A percentile compares a stretch with the other conserved stretches of the same genome.
Evolutionary conservation across 345 rosid species (phyloP).

Genomic region (Alliaria petiolata): DNA sequence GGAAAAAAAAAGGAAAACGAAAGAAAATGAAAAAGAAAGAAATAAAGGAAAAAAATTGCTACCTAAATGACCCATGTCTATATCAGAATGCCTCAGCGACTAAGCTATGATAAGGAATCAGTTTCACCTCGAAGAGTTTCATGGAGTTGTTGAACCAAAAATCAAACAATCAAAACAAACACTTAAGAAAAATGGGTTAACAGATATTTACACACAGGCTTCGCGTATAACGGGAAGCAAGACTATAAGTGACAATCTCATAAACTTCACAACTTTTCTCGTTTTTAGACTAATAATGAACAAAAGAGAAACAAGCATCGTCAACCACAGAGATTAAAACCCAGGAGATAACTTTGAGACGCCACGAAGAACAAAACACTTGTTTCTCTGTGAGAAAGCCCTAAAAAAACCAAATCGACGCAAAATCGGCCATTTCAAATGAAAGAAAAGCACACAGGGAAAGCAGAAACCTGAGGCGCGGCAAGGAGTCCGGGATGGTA

Average conservation of each 20-base stretch:
- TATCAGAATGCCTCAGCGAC: not conserved
- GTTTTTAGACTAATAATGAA: not conserved
- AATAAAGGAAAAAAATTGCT: not conserved
- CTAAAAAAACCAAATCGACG: conserved; percentile 4
- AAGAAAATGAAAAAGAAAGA: conserved; percentile 23
- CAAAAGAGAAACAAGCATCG: not conserved
- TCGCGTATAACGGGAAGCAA: not conserved
- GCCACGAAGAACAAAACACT: not conserved
- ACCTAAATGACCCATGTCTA: not conserved
- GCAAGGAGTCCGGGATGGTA: conserved; percentile 92
- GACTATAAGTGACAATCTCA: not conserved
- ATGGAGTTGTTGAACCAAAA: conserved; percentile 10
- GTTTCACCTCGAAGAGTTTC: not conserved
- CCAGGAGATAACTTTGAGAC: not conserved
- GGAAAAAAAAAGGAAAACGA: conserved; percentile 6
- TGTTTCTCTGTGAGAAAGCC: not conserved
- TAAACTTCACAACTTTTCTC: no score
- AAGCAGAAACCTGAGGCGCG: conserved; percentile 69
- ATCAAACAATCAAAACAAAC: not conserved
- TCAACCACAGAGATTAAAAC: not conserved
- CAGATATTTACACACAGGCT: not conserved
- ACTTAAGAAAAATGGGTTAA: not conserved
- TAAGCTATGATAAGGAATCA: not conserved
- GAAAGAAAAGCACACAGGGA: not conserved
- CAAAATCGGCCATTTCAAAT: not conserved